Percentiles rank a stretch among this genome's conserved stretches.
Conservation (phyloP, 768 basidiomycete species). For the Lactarius sanguifluus region DNA sequence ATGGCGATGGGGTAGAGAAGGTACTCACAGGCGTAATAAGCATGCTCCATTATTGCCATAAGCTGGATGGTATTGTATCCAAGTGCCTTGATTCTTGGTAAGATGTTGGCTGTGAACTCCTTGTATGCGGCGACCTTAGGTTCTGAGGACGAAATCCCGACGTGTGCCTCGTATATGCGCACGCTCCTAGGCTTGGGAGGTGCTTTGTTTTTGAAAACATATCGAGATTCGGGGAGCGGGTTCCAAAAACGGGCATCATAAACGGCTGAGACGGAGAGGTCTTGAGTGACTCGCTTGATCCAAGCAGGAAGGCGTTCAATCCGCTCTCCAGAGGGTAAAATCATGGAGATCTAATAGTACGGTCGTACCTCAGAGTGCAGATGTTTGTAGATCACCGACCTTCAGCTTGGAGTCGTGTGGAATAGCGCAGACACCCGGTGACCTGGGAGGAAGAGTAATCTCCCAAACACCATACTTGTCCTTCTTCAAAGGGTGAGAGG, state of each 20-base stretch:
- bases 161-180: constrained; percentile 96
- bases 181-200: constrained; percentile 65
- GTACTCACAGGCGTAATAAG: constrained; percentile 90
- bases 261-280: constrained; percentile 80
- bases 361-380: background rate
- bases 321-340: constrained; percentile 69
- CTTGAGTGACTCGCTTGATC: constrained; percentile 95
- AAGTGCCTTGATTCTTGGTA: constrained; percentile 85
- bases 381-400: constrained; percentile 37
- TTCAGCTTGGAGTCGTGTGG: constrained; percentile 96
- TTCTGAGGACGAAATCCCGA: constrained; percentile 93
- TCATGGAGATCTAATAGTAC: constrained; percentile 78
- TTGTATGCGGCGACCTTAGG: constrained; percentile 90
- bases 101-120: constrained; percentile 83
- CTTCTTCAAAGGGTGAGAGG: constrained; percentile 83
- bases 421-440: constrained; percentile 74
- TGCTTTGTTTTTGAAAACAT: constrained; percentile 77
- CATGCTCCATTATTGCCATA: constrained; percentile 98
- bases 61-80: constrained; percentile 98
- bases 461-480: constrained; percentile 89
- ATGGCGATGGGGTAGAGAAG: constrained; percentile 7
- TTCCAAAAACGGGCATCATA: constrained; percentile 99
- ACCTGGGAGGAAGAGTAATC: constrained; percentile 65
- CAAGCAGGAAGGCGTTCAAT: constrained; percentile 93
- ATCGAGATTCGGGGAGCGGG: constrained; percentile 67